Percentiles rank a stretch among this genome's conserved stretches.
Evolutionary conservation across 1,139 yeast species (phyloP).

Genomic region (Kluyveromyces sp.): DNA sequence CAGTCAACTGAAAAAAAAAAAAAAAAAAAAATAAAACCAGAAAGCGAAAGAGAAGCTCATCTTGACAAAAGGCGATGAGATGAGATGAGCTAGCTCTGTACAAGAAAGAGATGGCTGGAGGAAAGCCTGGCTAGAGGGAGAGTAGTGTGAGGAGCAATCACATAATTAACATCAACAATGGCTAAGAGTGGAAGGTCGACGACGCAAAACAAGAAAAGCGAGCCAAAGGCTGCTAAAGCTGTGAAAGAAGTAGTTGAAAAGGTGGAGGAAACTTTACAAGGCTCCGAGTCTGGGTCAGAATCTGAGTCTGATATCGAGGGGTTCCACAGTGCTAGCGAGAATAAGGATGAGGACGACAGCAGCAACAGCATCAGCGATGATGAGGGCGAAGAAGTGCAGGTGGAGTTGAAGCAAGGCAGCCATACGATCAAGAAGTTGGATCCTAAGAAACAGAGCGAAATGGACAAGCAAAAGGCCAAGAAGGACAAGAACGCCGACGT

Average conservation of each 20-base stretch:
- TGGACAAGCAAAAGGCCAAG: conserved; percentile 11
- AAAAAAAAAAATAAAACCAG: background rate
- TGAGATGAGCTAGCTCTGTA: background rate
- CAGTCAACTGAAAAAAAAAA: too few relatives aligned
- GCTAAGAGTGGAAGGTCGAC: background rate
- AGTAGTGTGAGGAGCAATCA: background rate
- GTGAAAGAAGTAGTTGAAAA: conserved; percentile 7
- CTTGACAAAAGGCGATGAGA: background rate
- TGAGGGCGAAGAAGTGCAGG: conserved; percentile 13
- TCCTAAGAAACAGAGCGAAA: conserved; percentile 17
- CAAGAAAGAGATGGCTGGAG: background rate
- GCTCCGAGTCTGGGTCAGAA: background rate
- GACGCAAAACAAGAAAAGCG: background rate
- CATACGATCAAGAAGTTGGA: conserved; percentile 28
- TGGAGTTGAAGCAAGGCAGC: conserved; percentile 4
- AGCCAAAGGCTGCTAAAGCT: background rate
- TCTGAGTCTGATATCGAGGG: conserved; percentile 28
- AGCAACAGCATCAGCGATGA: conserved; percentile 24
- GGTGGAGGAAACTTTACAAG: conserved; percentile 6
- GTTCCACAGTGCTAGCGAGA: conserved; percentile 19
- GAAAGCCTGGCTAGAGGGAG: background rate
- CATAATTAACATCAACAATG: background rate
- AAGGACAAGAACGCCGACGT: conserved; percentile 23
- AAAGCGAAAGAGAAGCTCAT: background rate
- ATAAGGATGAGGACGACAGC: conserved; percentile 24